Conservation (phyloP, 2,329 filamentous ascomycete species). For the Byssothecium circinans region DNA sequence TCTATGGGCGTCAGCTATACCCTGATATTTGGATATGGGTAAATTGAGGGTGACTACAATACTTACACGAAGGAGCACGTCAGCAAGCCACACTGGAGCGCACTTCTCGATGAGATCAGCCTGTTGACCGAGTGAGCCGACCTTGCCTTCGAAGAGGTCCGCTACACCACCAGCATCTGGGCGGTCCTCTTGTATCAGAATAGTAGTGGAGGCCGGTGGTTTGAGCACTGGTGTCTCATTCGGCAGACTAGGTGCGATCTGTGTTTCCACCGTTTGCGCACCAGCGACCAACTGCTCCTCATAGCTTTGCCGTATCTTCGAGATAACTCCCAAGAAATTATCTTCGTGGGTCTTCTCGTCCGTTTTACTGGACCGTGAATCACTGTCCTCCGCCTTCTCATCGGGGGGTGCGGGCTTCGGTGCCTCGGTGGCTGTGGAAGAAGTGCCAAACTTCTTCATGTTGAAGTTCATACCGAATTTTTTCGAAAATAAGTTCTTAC, state of each 20-base stretch:
- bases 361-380: slow-evolving; percentile 58
- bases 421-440: slow-evolving; percentile 60
- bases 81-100: slow-evolving; percentile 89
- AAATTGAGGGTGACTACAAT: background rate
- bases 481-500: slow-evolving; percentile 73
- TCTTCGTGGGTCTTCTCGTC: slow-evolving; percentile 76
- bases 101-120: slow-evolving; percentile 82
- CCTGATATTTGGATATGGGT: too few relatives aligned
- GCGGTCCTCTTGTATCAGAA: slow-evolving; percentile 67
- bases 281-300: slow-evolving; percentile 65
- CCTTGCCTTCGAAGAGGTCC: slow-evolving; percentile 88
- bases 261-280: slow-evolving; percentile 57
- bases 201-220: slow-evolving; percentile 64
- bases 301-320: slow-evolving; percentile 73
- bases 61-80: slow-evolving; percentile 72
- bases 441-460: slow-evolving; percentile 80
- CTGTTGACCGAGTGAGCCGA: slow-evolving; percentile 74
- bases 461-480: slow-evolving; percentile 79
- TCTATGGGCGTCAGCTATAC: slow-evolving; percentile 51
- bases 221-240: slow-evolving; percentile 77
- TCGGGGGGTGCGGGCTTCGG: slow-evolving; percentile 74
- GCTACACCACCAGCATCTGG: slow-evolving; percentile 67
- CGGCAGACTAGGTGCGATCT: slow-evolving; percentile 68
- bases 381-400: slow-evolving; percentile 69
- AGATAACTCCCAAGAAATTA: slow-evolving; percentile 71